Evolutionary conservation across 1,284 basidiomycete species (phyloP), one percentile per base, ranked within the genome.

Genomic region (Rhodofomes roseus): DNA sequence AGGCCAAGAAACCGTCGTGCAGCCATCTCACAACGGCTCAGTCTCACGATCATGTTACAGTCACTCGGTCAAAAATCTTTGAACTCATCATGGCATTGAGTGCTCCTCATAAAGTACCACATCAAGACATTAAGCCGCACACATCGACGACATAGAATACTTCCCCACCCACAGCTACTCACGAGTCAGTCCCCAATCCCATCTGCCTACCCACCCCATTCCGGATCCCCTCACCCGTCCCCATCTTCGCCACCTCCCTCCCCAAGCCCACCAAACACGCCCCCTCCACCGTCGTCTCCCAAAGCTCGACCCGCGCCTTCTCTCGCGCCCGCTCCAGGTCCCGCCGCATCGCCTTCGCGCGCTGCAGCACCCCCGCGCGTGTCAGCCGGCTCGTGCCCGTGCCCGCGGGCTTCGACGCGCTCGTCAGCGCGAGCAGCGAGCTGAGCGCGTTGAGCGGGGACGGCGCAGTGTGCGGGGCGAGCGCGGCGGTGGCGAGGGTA

Each of bases 281-380:
- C 64, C 87, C 83, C 73, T 92, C 89, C 57, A 92, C 80, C 46
- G 85, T 86, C 54, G 81, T 81, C 73, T 90, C 87, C 89, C 89
- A 90, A 55, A 89, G 71, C 67, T 87, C 83, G 23, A 82, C 76
- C 68, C 86, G 85, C 23, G 85, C 81, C 54, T 75, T 76, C 58
- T 85, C 78, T 56, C 91, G 73, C 71, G 87, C 84, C n/a, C 74
- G 73, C 56, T 74, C 73, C 43, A 92, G 66, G 63, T 82, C 75
- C 57, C 72, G 72, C 60, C 81, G 79, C 65, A 82, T 77, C 63
- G 81, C 80, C 57, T 74, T 77, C 22, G 86, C 87, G 20, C 78
- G 76, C 46, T 70, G 75, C 43, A 68, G 25, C 23, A 65, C 34
- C 36, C 36, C 29, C 18, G 53, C 52, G 9, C 58, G 53, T 18